These are phyloP conservation scores for Gnomoniopsis sp. DNA, from an alignment of 2,329 filamentous ascomycete species.

Conservation along the genomic window DNA sequence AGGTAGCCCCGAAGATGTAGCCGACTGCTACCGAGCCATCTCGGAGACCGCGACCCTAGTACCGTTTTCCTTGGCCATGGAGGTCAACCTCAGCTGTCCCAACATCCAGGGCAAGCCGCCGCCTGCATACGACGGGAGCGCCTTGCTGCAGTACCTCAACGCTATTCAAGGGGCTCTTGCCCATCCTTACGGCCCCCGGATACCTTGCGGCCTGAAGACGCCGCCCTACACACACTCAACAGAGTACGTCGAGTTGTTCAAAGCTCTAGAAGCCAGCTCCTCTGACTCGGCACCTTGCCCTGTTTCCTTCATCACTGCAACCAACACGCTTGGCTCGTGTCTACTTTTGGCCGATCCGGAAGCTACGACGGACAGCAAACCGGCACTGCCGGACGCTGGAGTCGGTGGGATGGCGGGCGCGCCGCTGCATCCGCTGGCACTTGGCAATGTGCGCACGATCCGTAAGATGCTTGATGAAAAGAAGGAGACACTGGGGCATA, in stretches of 20 bases:
- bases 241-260: slow-evolving; percentile 58
- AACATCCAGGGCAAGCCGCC: slow-evolving; percentile 69
- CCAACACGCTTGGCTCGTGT: slow-evolving; percentile 68
- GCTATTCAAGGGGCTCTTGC: slow-evolving; percentile 31
- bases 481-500: slow-evolving; percentile 40
- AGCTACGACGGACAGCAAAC: slow-evolving; percentile 26
- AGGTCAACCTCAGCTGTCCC: slow-evolving; percentile 76
- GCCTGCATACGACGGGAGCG: slow-evolving; percentile 60
- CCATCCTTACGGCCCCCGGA: slow-evolving; percentile 13
- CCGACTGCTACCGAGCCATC: slow-evolving; percentile 52
- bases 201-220: slow-evolving; percentile 63
- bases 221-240: slow-evolving; percentile 71
- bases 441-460: slow-evolving; percentile 74
- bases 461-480: slow-evolving; percentile 53
- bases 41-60: slow-evolving; percentile 32
- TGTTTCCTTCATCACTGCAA: slow-evolving; percentile 68
- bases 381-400: slow-evolving; percentile 52
- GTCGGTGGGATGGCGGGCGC: slow-evolving; percentile 71
- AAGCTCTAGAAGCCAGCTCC: slow-evolving; percentile 39
- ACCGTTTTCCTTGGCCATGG: slow-evolving; percentile 59
- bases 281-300: slow-evolving; percentile 32
- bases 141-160: slow-evolving; percentile 53
- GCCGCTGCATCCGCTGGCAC: slow-evolving; percentile 66
- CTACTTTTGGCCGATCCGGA: slow-evolving; percentile 46
- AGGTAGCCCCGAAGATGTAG: slow-evolving; percentile 56